Evolutionary conservation across 495 filamentous ascomycete genomes (phyloP).

Genomic region (Penicillium bovifimosum): DNA sequence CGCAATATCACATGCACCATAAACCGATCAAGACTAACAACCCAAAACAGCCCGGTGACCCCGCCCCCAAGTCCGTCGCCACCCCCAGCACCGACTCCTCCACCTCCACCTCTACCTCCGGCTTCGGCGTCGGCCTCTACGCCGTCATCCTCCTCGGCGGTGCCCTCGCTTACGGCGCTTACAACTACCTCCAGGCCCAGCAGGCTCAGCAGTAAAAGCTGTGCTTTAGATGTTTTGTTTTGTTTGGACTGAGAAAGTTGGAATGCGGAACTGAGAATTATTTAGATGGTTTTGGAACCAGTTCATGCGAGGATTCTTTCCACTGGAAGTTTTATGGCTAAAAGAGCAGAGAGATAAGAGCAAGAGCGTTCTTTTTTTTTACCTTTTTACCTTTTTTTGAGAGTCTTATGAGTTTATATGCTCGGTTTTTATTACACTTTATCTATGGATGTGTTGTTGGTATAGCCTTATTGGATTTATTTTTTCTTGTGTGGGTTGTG

Average conservation of each 20-base stretch:
- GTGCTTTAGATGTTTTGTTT: no score
- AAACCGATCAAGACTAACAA: conserved; percentile 7
- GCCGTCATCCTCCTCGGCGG: conserved; percentile 74
- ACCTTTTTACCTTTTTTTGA: no score
- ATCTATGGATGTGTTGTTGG: background rate
- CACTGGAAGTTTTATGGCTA: background rate
- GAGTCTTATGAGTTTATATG: background rate
- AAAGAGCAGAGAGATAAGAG: conserved; percentile 6
- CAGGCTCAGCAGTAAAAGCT: conserved; percentile 22
- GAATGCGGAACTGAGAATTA: background rate
- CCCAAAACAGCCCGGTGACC: conserved; percentile 73
- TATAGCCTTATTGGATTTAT: background rate
- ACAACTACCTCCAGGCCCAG: conserved; percentile 75
- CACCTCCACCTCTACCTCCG: conserved; percentile 35
- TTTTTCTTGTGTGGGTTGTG: background rate
- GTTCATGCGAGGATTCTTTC: no score
- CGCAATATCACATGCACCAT: conserved; percentile 4
- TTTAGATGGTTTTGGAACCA: background rate
- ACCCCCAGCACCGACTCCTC: conserved; percentile 46
- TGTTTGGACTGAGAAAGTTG: no score
- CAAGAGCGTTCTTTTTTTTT: conserved; percentile 5
- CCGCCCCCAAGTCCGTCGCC: conserved; percentile 60
- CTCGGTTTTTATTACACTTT: background rate
- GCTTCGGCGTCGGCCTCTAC: conserved; percentile 77
- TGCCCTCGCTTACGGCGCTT: conserved; percentile 71